Conservation (phyloP, 805 yeast genomes). For the Candida boidinii region DNA sequence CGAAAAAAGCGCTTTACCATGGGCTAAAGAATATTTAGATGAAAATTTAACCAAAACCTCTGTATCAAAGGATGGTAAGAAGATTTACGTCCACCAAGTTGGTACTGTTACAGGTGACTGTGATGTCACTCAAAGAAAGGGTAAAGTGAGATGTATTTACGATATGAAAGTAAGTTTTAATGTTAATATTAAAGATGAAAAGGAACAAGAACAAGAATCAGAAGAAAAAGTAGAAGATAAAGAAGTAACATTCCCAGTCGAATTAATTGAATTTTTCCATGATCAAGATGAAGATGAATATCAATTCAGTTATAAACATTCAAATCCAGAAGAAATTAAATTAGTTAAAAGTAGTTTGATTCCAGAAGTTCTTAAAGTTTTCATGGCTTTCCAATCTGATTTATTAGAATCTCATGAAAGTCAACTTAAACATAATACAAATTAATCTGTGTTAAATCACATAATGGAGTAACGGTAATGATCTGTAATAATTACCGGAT, state of each 20-base stretch:
- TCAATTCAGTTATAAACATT: conserved; percentile 35
- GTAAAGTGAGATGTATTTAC: conserved; percentile 67
- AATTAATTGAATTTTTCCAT: conserved; percentile 64
- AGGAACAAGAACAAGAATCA: conserved; percentile 16
- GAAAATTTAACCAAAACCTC: conserved; percentile 45
- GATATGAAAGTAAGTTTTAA: conserved; percentile 51
- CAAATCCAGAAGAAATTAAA: conserved; percentile 27
- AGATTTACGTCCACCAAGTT: conserved; percentile 27
- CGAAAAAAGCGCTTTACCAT: conserved; percentile 87
- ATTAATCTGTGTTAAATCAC: too few relatives aligned
- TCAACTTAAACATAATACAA: conserved; percentile 49
- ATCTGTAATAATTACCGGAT: too few relatives aligned
- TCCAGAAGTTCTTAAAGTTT: conserved; percentile 40
- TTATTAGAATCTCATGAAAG: conserved; percentile 53
- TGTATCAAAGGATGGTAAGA: conserved; percentile 25
- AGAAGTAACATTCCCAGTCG: conserved; percentile 34
- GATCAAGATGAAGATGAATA: conserved; percentile 67
- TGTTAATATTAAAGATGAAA: conserved; percentile 29
- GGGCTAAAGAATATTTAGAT: conserved; percentile 76
- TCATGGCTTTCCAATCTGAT: conserved; percentile 54
- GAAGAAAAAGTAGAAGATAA: too few relatives aligned
- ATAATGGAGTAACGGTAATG: too few relatives aligned
- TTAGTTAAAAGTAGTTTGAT: conserved; percentile 37
- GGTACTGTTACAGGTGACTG: conserved; percentile 59
- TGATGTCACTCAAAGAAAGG: conserved; percentile 78